Evolutionary conservation across 1,139 yeast species (phyloP).

Genomic region (Scheffersomyces cryptocercus): DNA sequence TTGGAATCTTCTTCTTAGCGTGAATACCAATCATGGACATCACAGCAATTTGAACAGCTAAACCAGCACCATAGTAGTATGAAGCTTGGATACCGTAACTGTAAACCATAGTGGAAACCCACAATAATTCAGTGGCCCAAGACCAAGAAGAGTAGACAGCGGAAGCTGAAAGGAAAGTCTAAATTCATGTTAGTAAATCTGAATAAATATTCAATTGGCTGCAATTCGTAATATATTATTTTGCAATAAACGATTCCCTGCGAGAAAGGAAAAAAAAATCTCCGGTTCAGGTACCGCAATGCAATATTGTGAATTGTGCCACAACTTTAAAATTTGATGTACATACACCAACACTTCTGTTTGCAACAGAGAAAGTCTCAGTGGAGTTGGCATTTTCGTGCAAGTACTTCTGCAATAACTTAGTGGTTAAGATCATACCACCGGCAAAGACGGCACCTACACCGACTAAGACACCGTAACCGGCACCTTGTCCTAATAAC

Average conservation of each 20-base stretch:
- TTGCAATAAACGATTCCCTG: background rate
- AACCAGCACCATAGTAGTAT: slow-evolving; percentile 29
- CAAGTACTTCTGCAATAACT: slow-evolving; percentile 23
- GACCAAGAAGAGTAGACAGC: slow-evolving; percentile 32
- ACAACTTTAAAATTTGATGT: background rate
- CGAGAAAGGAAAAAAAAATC: background rate
- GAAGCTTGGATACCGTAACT: slow-evolving; percentile 30
- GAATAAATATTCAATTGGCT: background rate
- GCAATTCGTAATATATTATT: background rate
- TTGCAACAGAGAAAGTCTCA: slow-evolving; percentile 33
- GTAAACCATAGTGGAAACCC: slow-evolving; percentile 27
- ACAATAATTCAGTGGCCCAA: slow-evolving; percentile 32
- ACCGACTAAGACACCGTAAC: slow-evolving; percentile 32
- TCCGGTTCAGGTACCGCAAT: background rate
- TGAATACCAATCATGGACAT: slow-evolving; percentile 30
- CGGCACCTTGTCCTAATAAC: slow-evolving; percentile 23
- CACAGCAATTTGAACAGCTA: slow-evolving; percentile 29
- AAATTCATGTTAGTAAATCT: background rate
- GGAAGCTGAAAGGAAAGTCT: slow-evolving; percentile 20
- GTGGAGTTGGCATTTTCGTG: slow-evolving; percentile 30
- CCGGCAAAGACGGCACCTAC: slow-evolving; percentile 32
- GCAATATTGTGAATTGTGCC: background rate
- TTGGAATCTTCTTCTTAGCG: slow-evolving; percentile 31
- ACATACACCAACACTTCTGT: slow-evolving; percentile 27
- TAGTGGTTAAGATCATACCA: slow-evolving; percentile 29